Evolutionary conservation across 1,139 yeast species (phyloP), one percentile per base, ranked within the genome.

Genomic region (Geotrichum klebahnii): DNA sequence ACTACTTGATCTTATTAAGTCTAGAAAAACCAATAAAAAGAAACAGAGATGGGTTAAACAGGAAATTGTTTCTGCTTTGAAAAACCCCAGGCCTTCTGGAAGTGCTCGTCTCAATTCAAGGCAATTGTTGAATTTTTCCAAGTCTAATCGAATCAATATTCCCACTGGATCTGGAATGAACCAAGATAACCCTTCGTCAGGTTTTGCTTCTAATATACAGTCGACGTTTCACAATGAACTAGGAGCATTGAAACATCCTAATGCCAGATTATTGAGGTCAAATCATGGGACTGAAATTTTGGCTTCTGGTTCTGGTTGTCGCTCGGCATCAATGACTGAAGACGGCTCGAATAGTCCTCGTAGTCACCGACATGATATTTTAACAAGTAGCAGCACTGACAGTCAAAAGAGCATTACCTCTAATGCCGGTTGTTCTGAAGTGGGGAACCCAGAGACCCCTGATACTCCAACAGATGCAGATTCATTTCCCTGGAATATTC

Each of bases 1-100:
- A 26, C 39, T 46, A 2, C 33, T 28, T 12, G 38, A 31, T 6
- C 41, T 34, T 19, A 46, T 46, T n/a, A 46, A 39, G 24, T 31
- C 20, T 16, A 31, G 49, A n/a, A 46, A 20, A 16, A 29, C 22
- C 3, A 44, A 31, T 29, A 36, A 28, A n/a, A 28, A 24, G 29
- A 37, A 32, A 14, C 35, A 36, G 23, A 9, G 23, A 16, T 37
- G 31, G 37, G 48, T 37, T 22, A 14, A 47, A 29, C 19, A 26
- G n/a, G 14, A 34, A n/a, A 19, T 42, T 35, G 26, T 28, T 14
- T 28, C 16, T 3, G 41, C 33, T 20, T 14, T 26, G 29, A 24
- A 39, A 8, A 23, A 35, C 5, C 40, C 40, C 22, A 34, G 35
- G 16, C 33, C 22, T 26, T 24, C 17, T 16, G 9, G 17, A 6